phyloP scores from a whole-genome alignment of 345 rosid species.

The Turritis glabra region DNA sequence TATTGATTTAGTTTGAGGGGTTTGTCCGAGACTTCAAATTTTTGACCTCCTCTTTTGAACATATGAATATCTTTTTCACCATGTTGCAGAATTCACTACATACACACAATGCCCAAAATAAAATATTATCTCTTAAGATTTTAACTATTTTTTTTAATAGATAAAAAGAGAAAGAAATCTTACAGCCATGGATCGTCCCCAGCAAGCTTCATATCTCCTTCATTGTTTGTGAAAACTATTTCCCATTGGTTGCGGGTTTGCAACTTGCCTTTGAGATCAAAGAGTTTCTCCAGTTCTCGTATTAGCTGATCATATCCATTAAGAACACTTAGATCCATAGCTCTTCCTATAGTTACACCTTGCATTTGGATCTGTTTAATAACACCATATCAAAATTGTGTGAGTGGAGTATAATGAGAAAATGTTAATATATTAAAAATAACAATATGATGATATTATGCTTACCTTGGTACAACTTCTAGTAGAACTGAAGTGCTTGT shows the following conservation, averaged over 20 bases:
- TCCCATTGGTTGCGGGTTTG: conserved; percentile 51
- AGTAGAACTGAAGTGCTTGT: conserved; percentile 36
- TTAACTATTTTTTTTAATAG: not conserved
- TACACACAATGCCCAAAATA: not conserved
- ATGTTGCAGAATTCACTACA: not conserved
- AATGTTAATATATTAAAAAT: not conserved
- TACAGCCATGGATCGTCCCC: conserved; percentile 88
- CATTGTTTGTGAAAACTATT: conserved; percentile 59
- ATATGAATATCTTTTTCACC: not conserved
- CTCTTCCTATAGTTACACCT: conserved; percentile 58
- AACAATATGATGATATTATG: not conserved
- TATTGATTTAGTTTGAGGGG: not conserved
- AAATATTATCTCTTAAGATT: not conserved
- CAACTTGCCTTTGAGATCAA: conserved; percentile 56
- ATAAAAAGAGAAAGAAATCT: not conserved
- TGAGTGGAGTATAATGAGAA: not conserved
- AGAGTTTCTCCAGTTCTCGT: conserved; percentile 54
- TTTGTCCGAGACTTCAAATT: not conserved
- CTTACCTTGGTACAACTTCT: conserved; percentile 62
- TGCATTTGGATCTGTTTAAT: conserved; percentile 63
- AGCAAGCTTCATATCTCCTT: conserved; percentile 67
- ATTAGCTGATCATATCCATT: conserved; percentile 52
- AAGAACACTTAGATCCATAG: conserved; percentile 59
- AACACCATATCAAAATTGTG: not conserved
- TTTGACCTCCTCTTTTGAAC: not conserved